phyloP scores from a whole-genome alignment of 2,329 filamentous ascomycete genomes.

The Colletotrichum tropicale region DNA sequence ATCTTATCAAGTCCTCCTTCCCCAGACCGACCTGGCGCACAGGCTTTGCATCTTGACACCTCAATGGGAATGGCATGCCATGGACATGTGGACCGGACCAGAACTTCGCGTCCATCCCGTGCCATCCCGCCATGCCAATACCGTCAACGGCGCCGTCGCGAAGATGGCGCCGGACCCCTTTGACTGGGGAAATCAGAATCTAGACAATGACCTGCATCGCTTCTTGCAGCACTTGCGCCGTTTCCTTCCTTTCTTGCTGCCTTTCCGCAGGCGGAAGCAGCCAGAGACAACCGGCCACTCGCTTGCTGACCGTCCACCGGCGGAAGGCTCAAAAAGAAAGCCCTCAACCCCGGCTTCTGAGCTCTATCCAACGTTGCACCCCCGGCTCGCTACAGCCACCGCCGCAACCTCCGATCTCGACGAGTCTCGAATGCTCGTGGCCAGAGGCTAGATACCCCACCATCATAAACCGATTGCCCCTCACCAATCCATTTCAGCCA shows the following conservation, averaged over 20 bases:
- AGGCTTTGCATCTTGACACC: background rate
- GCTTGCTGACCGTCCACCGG: background rate
- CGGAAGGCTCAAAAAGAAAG: background rate
- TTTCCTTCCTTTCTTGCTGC: background rate
- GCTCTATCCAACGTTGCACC: background rate
- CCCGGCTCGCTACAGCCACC: background rate
- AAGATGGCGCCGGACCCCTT: background rate
- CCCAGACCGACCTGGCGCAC: background rate
- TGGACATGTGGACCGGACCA: background rate
- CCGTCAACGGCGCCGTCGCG: background rate
- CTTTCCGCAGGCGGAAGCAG: background rate
- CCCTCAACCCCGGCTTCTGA: background rate
- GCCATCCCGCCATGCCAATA: background rate
- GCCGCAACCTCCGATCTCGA: conserved; percentile 13
- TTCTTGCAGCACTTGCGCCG: background rate
- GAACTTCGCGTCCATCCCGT: background rate
- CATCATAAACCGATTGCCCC: conserved; percentile 21
- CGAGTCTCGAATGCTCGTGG: conserved; percentile 10
- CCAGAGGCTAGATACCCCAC: conserved; percentile 11
- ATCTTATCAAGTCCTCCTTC: conserved; percentile 9
- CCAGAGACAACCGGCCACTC: conserved; percentile 9
- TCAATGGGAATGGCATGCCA: background rate
- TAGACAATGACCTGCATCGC: background rate
- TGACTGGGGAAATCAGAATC: background rate
- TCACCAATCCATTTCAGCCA: conserved; percentile 13